Base-by-base conservation (phyloP, 441 rosid species). In the Populus hybrid region DNA sequence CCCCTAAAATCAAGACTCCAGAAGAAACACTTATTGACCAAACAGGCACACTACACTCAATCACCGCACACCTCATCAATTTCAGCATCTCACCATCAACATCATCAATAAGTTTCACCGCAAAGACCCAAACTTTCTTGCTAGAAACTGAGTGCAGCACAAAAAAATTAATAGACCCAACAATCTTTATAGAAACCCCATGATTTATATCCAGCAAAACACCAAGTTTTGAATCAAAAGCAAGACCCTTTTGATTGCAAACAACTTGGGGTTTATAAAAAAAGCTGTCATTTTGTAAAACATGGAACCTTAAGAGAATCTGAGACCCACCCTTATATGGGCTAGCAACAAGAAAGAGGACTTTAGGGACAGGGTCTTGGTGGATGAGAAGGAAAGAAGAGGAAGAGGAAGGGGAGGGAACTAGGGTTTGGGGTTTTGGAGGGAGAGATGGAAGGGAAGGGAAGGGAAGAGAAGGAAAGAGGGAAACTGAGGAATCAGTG, bases 11-110 rank as follows among this genome's bases (percentile, higher is more conserved):
- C 87, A 91, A 78, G 74, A 88, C 83, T 74, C 90, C 90, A 64
- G 78, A 90, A 14, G 90, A 89, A 36, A 89, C 64, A 53, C 86
- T 77, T 64, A 91, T 78, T 0, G 90, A 90, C 87, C 90, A 93
- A 81, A 91, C 86, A 5, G 94, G 95, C 70, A 46, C 81, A 57
- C 81, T 78, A 77, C 93, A 90, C 70, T 90, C 94, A 75, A 91
- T 85, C 71, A 87, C 85, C 71, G 90, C 93, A 85, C 92, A 91
- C 74, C 89, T 88, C 88, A 87, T 91, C 85, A 93, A 78, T 80
- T 93, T 91, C 77, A 93, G 79, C 57, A 46, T 85, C 30, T 64
- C 83, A 26, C 30, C 84, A 36, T 67, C 79, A 67, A 68, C 90
- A 69, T 74, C 85, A 69, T 70, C 85, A 76, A 83, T 80, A 53